phyloP scores from a whole-genome alignment of 139 green algal genomes.

The Chlorella sp. region DNA sequence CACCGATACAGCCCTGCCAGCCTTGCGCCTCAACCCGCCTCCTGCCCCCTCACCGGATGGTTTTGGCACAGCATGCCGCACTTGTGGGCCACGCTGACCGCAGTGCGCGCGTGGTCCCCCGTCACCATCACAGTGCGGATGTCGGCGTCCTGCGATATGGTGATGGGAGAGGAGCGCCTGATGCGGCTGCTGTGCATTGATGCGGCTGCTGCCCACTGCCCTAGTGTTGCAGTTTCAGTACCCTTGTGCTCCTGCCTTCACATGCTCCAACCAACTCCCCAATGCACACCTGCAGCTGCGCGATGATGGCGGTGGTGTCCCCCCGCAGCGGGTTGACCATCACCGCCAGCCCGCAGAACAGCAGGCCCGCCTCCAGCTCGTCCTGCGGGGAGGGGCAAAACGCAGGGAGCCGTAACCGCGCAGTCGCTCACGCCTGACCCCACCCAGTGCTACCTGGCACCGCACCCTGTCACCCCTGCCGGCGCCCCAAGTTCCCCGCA shows the following conservation, averaged over 20 bases:
- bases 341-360: constrained; percentile 83
- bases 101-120: constrained; percentile 87
- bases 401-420: background rate
- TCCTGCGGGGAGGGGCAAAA: constrained; percentile 38
- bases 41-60: constrained; percentile 29
- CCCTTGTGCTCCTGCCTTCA: too few species aligned
- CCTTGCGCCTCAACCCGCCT: too few species aligned
- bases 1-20: too few species aligned
- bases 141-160: constrained; percentile 54
- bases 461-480: too few species aligned
- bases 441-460: background rate
- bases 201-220: too few species aligned
- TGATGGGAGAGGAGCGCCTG: too few species aligned
- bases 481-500: background rate
- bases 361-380: constrained; percentile 68
- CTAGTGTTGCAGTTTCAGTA: too few species aligned
- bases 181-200: too few species aligned
- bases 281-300: constrained; percentile 53
- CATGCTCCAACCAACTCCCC: too few species aligned
- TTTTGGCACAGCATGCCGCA: constrained; percentile 83
- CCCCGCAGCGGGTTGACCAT: constrained; percentile 88
- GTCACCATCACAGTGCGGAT: constrained; percentile 96
- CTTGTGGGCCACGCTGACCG: constrained; percentile 73
- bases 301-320: constrained; percentile 75
- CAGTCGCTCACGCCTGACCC: background rate